These are phyloP conservation scores for Candida morakotiae DNA, from an alignment of 805 yeast genomes.

Conservation along the genomic window DNA sequence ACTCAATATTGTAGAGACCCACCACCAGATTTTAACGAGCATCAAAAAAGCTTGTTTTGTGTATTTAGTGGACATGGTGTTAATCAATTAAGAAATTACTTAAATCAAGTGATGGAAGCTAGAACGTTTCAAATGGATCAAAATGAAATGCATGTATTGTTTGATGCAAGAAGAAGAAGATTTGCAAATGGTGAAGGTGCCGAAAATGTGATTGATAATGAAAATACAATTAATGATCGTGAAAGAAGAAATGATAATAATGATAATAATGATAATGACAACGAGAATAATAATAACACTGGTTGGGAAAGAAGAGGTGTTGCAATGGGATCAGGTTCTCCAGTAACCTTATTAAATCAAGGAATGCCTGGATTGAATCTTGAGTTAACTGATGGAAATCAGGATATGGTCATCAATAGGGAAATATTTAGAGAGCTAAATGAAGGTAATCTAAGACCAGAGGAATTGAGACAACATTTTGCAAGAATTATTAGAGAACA, in stretches of 20 bases:
- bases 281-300: not conserved
- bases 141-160: slow-evolving; percentile 25
- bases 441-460: slow-evolving; percentile 26
- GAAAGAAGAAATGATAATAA: slow-evolving; percentile 3
- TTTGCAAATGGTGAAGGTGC: slow-evolving; percentile 21
- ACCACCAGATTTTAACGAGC: slow-evolving; percentile 85
- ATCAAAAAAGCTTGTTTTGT: slow-evolving; percentile 82
- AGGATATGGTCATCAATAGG: slow-evolving; percentile 23
- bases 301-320: slow-evolving; percentile 1
- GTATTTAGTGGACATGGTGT: slow-evolving; percentile 94
- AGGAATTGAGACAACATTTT: slow-evolving; percentile 32
- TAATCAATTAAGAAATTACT: slow-evolving; percentile 62
- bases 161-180: slow-evolving; percentile 23
- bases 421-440: slow-evolving; percentile 28
- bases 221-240: slow-evolving; percentile 8
- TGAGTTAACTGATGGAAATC: slow-evolving; percentile 8
- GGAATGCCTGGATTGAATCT: slow-evolving; percentile 3
- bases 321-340: slow-evolving; percentile 2
- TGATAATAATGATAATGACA: not conserved
- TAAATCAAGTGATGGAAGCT: slow-evolving; percentile 44
- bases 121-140: slow-evolving; percentile 29
- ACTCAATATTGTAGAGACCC: slow-evolving; percentile 87
- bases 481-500: slow-evolving; percentile 23
- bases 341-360: not conserved
- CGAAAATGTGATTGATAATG: slow-evolving; percentile 4